Evolutionary conservation across 805 yeast species (phyloP).

Genomic region (Kockiozyma suomiensis): DNA sequence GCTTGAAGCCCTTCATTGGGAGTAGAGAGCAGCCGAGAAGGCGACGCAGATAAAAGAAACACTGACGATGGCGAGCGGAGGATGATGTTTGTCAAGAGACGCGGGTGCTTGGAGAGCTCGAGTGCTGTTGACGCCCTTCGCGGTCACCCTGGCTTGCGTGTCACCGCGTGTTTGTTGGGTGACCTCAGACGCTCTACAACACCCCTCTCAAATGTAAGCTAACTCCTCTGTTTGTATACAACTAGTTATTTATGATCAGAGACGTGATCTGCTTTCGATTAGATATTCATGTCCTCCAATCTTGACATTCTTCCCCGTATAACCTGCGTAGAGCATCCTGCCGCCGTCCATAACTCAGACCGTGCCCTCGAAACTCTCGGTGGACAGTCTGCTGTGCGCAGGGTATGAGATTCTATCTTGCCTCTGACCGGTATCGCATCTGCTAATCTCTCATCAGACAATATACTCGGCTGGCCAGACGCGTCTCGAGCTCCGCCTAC

Average conservation of each 20-base stretch:
- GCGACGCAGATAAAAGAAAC: background rate
- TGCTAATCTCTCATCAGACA: conserved; percentile 8
- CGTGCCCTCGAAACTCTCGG: conserved; percentile 29
- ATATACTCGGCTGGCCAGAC: conserved; percentile 42
- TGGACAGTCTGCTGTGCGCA: conserved; percentile 22
- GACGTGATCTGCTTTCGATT: too few species aligned
- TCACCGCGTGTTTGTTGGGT: background rate
- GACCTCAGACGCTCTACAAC: background rate
- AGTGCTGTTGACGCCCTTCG: background rate
- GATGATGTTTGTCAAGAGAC: too few species aligned
- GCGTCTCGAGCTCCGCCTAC: conserved; percentile 43
- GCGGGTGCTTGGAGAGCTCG: too few species aligned
- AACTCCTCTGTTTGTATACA: too few species aligned
- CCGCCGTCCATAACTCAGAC: conserved; percentile 23
- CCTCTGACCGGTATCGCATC: too few species aligned
- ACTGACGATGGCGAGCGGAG: too few species aligned
- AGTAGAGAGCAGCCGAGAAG: background rate
- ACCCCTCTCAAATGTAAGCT: too few species aligned
- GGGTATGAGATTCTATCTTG: too few species aligned
- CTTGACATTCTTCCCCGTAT: conserved; percentile 26
- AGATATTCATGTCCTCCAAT: background rate
- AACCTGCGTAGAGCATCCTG: conserved; percentile 33
- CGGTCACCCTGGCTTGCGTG: background rate
- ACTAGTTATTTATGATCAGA: too few species aligned
- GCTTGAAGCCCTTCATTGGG: conserved; percentile 40